These are phyloP conservation scores for Pseudoscleropodium purum DNA, from an alignment of 225 moss, liverwort and hornwort species.

Conservation along the genomic window DNA sequence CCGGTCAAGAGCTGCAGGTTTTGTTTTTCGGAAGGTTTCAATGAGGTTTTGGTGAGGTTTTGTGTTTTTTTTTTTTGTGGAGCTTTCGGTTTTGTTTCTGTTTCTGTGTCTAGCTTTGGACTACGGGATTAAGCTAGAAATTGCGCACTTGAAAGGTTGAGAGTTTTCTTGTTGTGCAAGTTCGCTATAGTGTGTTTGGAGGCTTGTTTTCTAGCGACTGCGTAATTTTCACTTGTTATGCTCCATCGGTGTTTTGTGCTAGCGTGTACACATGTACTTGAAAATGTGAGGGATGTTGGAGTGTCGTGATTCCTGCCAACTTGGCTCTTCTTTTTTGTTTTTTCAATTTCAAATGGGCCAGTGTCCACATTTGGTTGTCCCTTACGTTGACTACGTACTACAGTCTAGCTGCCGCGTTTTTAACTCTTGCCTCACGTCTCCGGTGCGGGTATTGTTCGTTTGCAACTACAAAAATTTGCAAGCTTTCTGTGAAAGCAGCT, in stretches of 20 bases:
- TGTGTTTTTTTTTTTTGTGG: neutral
- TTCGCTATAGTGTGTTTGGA: neutral
- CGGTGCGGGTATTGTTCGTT: neutral
- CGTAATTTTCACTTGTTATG: neutral
- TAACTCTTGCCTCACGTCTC: neutral
- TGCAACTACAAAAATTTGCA: neutral
- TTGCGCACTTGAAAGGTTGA: neutral
- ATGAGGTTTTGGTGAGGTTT: slow-evolving; percentile 11
- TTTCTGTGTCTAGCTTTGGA: neutral
- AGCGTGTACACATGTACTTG: neutral
- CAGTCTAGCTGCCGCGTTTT: neutral
- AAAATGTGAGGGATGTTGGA: slow-evolving; percentile 5
- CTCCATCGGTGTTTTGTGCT: neutral
- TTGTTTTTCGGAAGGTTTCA: neutral
- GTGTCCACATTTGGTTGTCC: neutral
- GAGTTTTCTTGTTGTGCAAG: neutral
- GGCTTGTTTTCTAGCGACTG: neutral
- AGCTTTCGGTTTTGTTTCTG: neutral
- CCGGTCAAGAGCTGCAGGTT: neutral
- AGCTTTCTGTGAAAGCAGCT: neutral
- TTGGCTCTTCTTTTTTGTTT: neutral
- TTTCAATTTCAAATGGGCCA: slow-evolving; percentile 5
- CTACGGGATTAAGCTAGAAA: neutral
- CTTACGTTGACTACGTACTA: neutral
- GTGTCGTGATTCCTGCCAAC: neutral